A percentile compares a stretch with the other conserved stretches of the same genome.
Evolutionary conservation across 257 asterid species (phyloP).

Genomic region (Fraxinus americana): DNA sequence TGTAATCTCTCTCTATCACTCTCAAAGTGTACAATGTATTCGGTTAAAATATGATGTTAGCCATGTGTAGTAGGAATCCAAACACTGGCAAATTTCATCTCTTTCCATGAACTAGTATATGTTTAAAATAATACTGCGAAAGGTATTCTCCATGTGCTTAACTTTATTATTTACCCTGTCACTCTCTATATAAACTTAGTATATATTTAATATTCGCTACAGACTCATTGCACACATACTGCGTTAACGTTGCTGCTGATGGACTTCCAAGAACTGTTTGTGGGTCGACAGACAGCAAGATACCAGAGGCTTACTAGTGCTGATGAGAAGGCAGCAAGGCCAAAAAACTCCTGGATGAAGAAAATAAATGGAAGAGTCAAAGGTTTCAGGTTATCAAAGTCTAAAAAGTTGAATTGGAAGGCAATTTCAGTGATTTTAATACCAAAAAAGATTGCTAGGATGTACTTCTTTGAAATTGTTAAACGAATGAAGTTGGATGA

Average conservation of each 20-base stretch:
- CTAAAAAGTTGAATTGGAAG: slow-evolving; percentile 65
- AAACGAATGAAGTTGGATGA: slow-evolving; percentile 41
- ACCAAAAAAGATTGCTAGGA: slow-evolving; percentile 40
- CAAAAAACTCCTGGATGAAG: slow-evolving; percentile 42
- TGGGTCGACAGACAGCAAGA: slow-evolving; percentile 20
- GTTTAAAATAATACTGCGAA: slow-evolving; percentile 24
- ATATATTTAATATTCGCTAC: too few species aligned
- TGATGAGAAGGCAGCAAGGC: slow-evolving; percentile 32
- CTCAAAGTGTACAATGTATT: slow-evolving; percentile 27
- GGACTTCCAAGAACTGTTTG: slow-evolving; percentile 24
- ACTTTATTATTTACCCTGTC: neutral
- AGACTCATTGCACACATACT: too few species aligned
- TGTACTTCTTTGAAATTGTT: slow-evolving; percentile 30
- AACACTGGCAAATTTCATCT: slow-evolving; percentile 39
- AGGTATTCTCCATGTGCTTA: slow-evolving; percentile 47
- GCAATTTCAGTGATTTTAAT: slow-evolving; percentile 32
- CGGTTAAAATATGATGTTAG: slow-evolving; percentile 41
- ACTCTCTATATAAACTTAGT: slow-evolving; percentile 15
- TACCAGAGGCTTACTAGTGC: slow-evolving; percentile 49
- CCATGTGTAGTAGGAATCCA: slow-evolving; percentile 54
- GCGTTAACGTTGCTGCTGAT: slow-evolving; percentile 14
- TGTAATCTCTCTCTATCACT: neutral
- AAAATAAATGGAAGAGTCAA: slow-evolving; percentile 48
- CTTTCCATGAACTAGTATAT: slow-evolving; percentile 29
- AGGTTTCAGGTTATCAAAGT: slow-evolving; percentile 52